Conservation (phyloP, 148 eudicot species). For the Vaccinium macrocarpon region DNA sequence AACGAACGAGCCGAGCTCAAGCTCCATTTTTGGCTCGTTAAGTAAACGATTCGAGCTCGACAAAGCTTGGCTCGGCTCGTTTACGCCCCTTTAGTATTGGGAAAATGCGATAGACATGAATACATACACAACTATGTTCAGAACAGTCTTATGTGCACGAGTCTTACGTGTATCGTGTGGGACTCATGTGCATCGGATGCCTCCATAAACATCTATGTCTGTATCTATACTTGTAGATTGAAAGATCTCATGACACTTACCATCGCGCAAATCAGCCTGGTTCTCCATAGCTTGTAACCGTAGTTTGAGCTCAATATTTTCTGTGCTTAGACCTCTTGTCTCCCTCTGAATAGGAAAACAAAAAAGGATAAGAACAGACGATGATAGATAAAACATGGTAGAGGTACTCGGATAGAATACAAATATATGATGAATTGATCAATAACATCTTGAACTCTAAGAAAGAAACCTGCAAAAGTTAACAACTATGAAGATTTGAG, state of each 20-base stretch:
- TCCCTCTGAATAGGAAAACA: slow-evolving; percentile 31
- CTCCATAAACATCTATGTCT: neutral
- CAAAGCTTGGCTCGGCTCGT: no score
- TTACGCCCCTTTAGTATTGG: no score
- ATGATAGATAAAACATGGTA: neutral
- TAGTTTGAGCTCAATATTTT: slow-evolving; percentile 38
- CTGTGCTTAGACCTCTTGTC: slow-evolving; percentile 33
- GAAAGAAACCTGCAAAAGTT: neutral
- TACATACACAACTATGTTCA: no score
- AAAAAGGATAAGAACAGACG: neutral
- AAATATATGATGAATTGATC: neutral
- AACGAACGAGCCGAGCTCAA: no score
- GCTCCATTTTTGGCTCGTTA: no score
- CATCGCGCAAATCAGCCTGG: slow-evolving; percentile 56
- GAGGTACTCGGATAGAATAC: neutral
- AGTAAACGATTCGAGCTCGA: no score
- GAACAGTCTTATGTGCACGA: no score
- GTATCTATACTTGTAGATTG: neutral
- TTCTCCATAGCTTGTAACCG: slow-evolving; percentile 49
- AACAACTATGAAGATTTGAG: neutral
- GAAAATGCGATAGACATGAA: no score
- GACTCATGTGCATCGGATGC: neutral
- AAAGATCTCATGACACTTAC: slow-evolving; percentile 20
- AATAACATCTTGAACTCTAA: neutral
- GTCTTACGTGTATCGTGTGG: neutral